Evolutionary conservation across 1,284 basidiomycete genomes (phyloP), one percentile per base, ranked within the genome.

Genomic region (Sporisorium scitamineum): DNA sequence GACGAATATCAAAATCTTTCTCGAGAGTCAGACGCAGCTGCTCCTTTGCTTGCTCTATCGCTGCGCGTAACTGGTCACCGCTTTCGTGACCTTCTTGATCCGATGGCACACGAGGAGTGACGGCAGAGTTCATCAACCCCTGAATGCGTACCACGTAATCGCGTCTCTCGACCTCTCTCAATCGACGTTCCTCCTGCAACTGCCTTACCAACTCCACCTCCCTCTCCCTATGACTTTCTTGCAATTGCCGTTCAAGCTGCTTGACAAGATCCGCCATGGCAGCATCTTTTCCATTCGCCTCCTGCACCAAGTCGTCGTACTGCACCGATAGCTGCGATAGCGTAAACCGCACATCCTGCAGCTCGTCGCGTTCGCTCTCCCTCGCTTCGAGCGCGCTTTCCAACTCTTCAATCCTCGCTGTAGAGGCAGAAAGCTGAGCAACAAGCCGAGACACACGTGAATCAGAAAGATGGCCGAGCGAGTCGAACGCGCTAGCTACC

Each of bases 1-100:
- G 54, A 8, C 74, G 65, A 34, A 76, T 27, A 3, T 56, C 65
- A 52, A 72, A 76, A 44, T 76, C 73, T 26, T 71, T 76, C 22
- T 76, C 68, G 26, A 67, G 14, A 2, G 68, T 65, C 29, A 31
- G 8, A 0, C 74, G 51, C 8, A 68, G 20, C 20, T 69, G 64
- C 39, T 60, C 52, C n/a, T 59, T 71, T 9, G 58, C 61, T 37
- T 52, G 37, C 29, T 71, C 61, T 22, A 63, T 20, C 22, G 14
- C 54, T 31, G 16, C 32, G 20, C 31, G 32, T 41, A 44, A 24
- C 42, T 44, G 10, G 7, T 55, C 44, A 13, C n/a, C 20, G 11
- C 20, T 24, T 16, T 26, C 27, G n/a, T 1, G 1, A 44, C n/a
- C 54, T 1, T 22, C 31, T 8, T 18, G 13, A 11, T 13, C 22